These are phyloP conservation scores for Colletotrichum sp. DNA, from an alignment of 2,329 filamentous ascomycete species.

Conservation along the genomic window DNA sequence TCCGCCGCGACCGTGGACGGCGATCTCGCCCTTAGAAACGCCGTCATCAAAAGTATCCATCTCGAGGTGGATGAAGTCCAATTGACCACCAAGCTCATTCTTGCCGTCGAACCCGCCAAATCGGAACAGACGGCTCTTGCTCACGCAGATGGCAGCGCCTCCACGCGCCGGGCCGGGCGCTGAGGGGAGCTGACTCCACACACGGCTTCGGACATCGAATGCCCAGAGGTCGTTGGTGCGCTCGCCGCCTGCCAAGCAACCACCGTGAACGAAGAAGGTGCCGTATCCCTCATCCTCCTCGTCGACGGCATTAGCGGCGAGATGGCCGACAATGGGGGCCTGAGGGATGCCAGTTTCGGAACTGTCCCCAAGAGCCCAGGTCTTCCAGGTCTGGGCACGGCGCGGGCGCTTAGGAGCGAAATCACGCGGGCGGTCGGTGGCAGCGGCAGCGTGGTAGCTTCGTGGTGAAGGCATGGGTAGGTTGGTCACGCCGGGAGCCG, in stretches of 20 bases:
- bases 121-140: slow-evolving; percentile 70
- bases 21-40: slow-evolving; percentile 52
- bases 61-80: slow-evolving; percentile 69
- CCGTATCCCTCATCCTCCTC: slow-evolving; percentile 67
- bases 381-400: slow-evolving; percentile 52
- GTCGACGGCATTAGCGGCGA: slow-evolving; percentile 63
- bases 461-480: slow-evolving; percentile 63
- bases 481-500: slow-evolving; percentile 44
- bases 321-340: slow-evolving; percentile 60
- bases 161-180: slow-evolving; percentile 72
- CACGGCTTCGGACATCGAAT: slow-evolving; percentile 68
- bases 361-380: slow-evolving; percentile 61
- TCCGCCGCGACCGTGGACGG: slow-evolving; percentile 51
- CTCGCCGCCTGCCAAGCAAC: slow-evolving; percentile 68
- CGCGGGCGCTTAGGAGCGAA: slow-evolving; percentile 40
- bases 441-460: slow-evolving; percentile 71
- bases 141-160: slow-evolving; percentile 70
- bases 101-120: slow-evolving; percentile 82
- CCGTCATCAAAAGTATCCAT: slow-evolving; percentile 61
- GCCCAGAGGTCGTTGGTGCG: slow-evolving; percentile 76
- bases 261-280: slow-evolving; percentile 78
- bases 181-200: slow-evolving; percentile 71
- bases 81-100: slow-evolving; percentile 69
- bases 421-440: slow-evolving; percentile 61
- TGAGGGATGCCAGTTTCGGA: slow-evolving; percentile 63